A percentile compares a stretch with the other conserved stretches of the same genome.
phyloP scores from a whole-genome alignment of 2,329 filamentous ascomycete species.

The Podosphaera leucotricha region DNA sequence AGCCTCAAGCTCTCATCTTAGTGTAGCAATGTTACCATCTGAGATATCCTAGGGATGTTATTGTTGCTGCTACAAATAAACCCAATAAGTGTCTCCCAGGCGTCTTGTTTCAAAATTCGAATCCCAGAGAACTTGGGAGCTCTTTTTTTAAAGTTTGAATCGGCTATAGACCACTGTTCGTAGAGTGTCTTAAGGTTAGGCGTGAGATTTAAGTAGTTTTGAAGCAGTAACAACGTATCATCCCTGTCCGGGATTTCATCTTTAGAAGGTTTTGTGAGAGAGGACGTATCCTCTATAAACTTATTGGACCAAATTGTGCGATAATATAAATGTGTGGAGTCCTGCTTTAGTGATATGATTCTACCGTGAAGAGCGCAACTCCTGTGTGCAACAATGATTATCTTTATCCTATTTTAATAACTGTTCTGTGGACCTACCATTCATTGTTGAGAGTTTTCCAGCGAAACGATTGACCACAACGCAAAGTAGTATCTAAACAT shows the following conservation, averaged over 20 bases:
- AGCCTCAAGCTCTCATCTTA: neutral
- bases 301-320: constrained; percentile 35
- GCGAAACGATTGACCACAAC: constrained; percentile 90
- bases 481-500: constrained; percentile 79
- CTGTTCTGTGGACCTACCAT: constrained; percentile 38
- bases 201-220: constrained; percentile 67
- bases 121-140: constrained; percentile 77
- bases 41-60: constrained; percentile 82
- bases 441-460: constrained; percentile 72
- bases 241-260: constrained; percentile 24
- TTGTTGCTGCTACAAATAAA: constrained; percentile 99
- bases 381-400: constrained; percentile 21
- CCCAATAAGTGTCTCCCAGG: constrained; percentile 79
- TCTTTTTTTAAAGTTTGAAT: constrained; percentile 71
- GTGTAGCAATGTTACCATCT: constrained; percentile 41
- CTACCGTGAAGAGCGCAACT: constrained; percentile 68
- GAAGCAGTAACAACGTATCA: constrained; percentile 50
- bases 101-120: constrained; percentile 77
- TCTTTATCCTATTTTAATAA: constrained; percentile 1
- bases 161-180: constrained; percentile 61
- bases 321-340: constrained; percentile 57
- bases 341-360: constrained; percentile 67
- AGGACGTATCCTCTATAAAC: constrained; percentile 17
- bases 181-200: constrained; percentile 60
- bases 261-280: constrained; percentile 17